Evolutionary conservation across 2,329 filamentous ascomycete species (phyloP).

Genomic region (Botrytis deweyae): DNA sequence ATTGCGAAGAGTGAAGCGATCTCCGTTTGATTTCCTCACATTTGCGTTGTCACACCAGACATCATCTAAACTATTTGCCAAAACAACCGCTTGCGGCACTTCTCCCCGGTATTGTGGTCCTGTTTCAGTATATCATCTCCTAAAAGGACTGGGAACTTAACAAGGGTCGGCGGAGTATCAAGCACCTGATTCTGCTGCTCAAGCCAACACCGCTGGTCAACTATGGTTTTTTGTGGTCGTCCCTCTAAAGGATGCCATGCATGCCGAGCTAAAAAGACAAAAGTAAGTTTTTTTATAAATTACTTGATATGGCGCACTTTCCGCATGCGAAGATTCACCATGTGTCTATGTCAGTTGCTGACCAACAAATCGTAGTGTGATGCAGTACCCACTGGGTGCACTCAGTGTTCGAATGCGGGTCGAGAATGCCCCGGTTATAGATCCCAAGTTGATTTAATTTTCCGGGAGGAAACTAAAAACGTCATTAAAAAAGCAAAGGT

Average conservation of each 20-base stretch:
- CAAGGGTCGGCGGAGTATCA: neutral
- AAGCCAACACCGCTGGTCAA: constrained; percentile 1
- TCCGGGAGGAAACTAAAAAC: constrained; percentile 56
- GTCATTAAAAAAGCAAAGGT: constrained; percentile 50
- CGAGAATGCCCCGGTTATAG: constrained; percentile 55
- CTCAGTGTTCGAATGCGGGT: constrained; percentile 54
- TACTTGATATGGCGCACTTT: neutral
- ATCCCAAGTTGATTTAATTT: constrained; percentile 56
- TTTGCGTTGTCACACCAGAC: neutral
- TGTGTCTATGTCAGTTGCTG: neutral
- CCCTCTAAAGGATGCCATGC: constrained; percentile 57
- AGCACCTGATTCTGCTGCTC: neutral
- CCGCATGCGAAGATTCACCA: neutral
- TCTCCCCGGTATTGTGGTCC: neutral
- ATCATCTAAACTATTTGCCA: neutral
- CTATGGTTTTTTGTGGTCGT: constrained; percentile 59
- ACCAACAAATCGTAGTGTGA: constrained; percentile 47
- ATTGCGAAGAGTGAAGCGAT: constrained; percentile 9
- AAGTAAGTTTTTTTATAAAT: constrained; percentile 41
- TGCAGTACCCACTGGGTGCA: constrained; percentile 51
- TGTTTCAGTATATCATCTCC: neutral
- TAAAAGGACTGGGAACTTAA: neutral
- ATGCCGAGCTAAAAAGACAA: constrained; percentile 56
- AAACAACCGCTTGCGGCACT: neutral
- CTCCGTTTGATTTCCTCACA: neutral